Base-by-base conservation (phyloP, 805 yeast genomes). In the Monosporozyma yasuniensis region DNA sequence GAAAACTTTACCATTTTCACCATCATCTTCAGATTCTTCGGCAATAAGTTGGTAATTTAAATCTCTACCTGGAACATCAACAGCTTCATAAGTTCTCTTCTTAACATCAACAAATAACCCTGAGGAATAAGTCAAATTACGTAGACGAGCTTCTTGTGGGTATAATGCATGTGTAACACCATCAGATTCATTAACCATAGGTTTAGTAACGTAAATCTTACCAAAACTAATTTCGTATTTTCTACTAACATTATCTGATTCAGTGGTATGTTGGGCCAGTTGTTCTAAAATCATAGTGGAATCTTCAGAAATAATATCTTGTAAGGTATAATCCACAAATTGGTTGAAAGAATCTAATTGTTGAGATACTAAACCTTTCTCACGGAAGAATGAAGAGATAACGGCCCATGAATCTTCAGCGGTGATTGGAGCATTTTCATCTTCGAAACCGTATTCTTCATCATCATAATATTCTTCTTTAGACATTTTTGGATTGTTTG, bases 321-420 rank as follows among this genome's bases (percentile, higher is more conserved):
- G 99, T 66, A 93, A 87, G 43, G 98, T 87, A 34, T 96, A 83
- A 68, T 89, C 96, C 58, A 93, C 90, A 71, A 93, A 93, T 73
- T 93, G 99, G 72, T 93, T 96, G 67, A 95, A 93, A 18, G 99
- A 95, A 65, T 93, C 99, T 63, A 93, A 76, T 75, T 93, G 99
- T 72, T 93, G 99, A 22, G 98, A 89, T 27, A 93, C 99, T 58
- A 93, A 77, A 53, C 99, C 99, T 66, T 90, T 91, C 64, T 90
- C 95, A 71, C 85, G 88, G 76, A 93, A 93, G 70, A 93, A 93
- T 16, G 98, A 80, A 27, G 96, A 85, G 58, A 93, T 93, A 54
- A 93, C 98, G 30, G 96, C 84, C 99, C 99, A 93, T 71, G 99
- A 93, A 75, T 93, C 99, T 73, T 93, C 99, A 27, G 96, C 87